Evolutionary conservation across 2,329 filamentous ascomycete genomes (phyloP).

Genomic region (Aaosphaeria arxii): DNA sequence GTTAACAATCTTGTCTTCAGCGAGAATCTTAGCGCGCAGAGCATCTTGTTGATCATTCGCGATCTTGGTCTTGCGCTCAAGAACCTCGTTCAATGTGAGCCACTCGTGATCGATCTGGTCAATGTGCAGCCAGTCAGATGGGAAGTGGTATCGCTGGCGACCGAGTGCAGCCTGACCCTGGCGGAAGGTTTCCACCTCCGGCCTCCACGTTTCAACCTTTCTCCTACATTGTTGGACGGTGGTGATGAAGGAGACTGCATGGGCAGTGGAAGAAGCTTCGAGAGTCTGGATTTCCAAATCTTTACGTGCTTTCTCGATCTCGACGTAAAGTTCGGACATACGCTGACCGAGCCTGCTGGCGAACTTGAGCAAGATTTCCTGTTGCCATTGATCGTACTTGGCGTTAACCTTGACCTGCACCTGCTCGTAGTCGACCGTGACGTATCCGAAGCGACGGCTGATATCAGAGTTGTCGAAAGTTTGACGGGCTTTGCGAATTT

Average conservation of each 20-base stretch:
- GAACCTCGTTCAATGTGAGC: conserved; percentile 87
- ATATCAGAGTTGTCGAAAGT: conserved; percentile 98
- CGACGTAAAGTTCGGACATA: conserved; percentile 88
- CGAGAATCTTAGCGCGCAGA: conserved; percentile 87
- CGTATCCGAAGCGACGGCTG: conserved; percentile 86
- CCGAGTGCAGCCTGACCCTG: conserved; percentile 91
- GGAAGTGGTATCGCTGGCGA: conserved; percentile 90
- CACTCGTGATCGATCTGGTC: conserved; percentile 97
- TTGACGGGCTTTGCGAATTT: conserved; percentile 90
- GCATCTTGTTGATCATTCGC: conserved; percentile 96
- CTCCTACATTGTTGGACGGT: conserved; percentile 95
- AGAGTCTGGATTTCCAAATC: conserved; percentile 90
- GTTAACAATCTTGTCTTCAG: conserved; percentile 87
- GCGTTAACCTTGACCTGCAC: conserved; percentile 98
- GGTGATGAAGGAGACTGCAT: conserved; percentile 97
- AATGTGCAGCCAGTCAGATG: conserved; percentile 89
- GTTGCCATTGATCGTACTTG: conserved; percentile 99
- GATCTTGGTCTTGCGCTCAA: conserved; percentile 89
- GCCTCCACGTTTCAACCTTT: conserved; percentile 90
- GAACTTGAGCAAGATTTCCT: conserved; percentile 93
- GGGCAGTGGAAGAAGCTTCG: conserved; percentile 90
- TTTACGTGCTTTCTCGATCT: conserved; percentile 84
- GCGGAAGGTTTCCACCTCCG: conserved; percentile 92
- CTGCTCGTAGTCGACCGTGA: conserved; percentile 96
- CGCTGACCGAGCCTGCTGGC: conserved; percentile 81